Evolutionary conservation across 768 basidiomycete genomes (phyloP).

Genomic region (Tricholoma bakamatsutake): DNA sequence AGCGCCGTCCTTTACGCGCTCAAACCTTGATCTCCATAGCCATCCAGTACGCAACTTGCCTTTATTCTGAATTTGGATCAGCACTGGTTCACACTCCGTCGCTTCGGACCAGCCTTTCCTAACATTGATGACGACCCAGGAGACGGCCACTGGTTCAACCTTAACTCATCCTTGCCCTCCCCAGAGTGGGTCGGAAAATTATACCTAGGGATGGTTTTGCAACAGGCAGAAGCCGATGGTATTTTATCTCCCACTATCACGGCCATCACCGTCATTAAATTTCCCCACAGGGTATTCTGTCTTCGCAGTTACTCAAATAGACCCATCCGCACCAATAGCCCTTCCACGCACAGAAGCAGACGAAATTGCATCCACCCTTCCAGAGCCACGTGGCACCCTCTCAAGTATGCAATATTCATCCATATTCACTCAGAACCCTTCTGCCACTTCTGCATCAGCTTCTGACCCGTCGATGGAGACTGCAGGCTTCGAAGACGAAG

Average conservation of each 20-base stretch:
- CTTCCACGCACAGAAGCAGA: conserved; percentile 69
- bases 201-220: conserved; percentile 80
- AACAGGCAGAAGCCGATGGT: conserved; percentile 86
- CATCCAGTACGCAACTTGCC: conserved; percentile 65
- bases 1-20: conserved; percentile 18
- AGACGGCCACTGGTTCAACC: conserved; percentile 43
- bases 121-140: conserved; percentile 30
- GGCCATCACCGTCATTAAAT: not conserved
- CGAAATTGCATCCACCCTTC: conserved; percentile 56
- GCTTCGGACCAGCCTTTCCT: conserved; percentile 58
- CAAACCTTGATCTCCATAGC: not conserved
- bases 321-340: conserved; percentile 46
- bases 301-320: conserved; percentile 65
- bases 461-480: conserved; percentile 8
- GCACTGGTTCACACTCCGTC: conserved; percentile 87
- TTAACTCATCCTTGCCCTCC: conserved; percentile 64
- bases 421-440: not conserved
- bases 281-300: conserved; percentile 63
- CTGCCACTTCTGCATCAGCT: conserved; percentile 7
- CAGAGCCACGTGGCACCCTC: conserved; percentile 33
- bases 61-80: conserved; percentile 84
- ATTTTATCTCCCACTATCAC: conserved; percentile 6
- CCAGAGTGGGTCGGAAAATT: conserved; percentile 84
- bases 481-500: conserved; percentile 69
- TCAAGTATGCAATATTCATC: conserved; percentile 9